Conservation (phyloP, 169 alveolate species). For the Plasmodium falciparum region DNA sequence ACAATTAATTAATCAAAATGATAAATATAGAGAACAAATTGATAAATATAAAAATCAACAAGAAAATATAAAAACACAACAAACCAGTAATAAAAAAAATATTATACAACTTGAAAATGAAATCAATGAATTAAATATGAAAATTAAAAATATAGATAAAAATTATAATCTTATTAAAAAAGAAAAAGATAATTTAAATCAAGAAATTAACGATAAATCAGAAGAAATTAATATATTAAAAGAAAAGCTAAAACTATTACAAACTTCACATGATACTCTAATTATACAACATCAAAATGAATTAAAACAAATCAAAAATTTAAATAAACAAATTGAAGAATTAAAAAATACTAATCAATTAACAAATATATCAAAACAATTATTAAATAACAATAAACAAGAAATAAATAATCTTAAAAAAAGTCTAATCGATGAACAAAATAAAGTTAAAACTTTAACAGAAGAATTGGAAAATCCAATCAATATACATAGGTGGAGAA, state of each 20-base stretch:
- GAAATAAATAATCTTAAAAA: conserved; percentile 84
- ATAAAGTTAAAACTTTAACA: conserved; percentile 92
- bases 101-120: conserved; percentile 88
- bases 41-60: conserved; percentile 89
- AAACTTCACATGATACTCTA: conserved; percentile 89
- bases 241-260: conserved; percentile 91
- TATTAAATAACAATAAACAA: conserved; percentile 85
- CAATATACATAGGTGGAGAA: conserved; percentile 90
- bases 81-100: conserved; percentile 86
- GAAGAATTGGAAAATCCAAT: conserved; percentile 96
- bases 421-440: conserved; percentile 87
- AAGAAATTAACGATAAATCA: conserved; percentile 90
- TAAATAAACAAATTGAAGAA: conserved; percentile 82
- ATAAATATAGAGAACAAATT: conserved; percentile 84
- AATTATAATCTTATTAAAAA: conserved; percentile 87
- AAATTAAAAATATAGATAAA: conserved; percentile 88
- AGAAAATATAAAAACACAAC: conserved; percentile 86
- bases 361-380: conserved; percentile 89
- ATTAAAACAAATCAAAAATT: conserved; percentile 80
- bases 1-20: conserved; percentile 82
- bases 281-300: conserved; percentile 87
- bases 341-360: conserved; percentile 87
- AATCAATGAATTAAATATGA: conserved; percentile 89
- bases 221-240: conserved; percentile 88
- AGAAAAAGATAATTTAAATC: conserved; percentile 84